Percentiles rank a stretch among this genome's conserved stretches.
These are phyloP conservation scores for Gymnopilus dilepis DNA, from an alignment of 768 basidiomycete species.

Conservation along the genomic window DNA sequence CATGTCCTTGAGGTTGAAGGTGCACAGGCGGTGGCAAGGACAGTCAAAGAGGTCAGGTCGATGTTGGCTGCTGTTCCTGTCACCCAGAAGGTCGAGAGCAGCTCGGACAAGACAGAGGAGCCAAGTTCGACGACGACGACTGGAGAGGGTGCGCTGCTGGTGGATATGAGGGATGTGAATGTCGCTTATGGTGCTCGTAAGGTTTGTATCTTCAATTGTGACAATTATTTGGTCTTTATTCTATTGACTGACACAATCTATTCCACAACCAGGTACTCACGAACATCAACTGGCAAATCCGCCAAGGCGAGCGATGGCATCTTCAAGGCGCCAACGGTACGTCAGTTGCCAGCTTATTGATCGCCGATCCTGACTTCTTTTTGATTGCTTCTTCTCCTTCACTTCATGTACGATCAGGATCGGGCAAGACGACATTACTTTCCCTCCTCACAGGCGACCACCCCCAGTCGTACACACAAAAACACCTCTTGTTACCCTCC, in stretches of 20 bases:
- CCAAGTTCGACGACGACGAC: slow-evolving; percentile 15
- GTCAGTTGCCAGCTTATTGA: not conserved
- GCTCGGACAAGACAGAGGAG: slow-evolving; percentile 5
- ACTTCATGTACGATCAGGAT: slow-evolving; percentile 52
- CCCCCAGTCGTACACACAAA: slow-evolving; percentile 89
- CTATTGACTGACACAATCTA: not conserved
- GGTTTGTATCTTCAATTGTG: slow-evolving; percentile 41
- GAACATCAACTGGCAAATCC: slow-evolving; percentile 82
- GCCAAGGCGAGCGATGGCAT: slow-evolving; percentile 86
- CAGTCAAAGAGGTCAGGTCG: not conserved
- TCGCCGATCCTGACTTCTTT: not conserved
- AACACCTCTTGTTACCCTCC: slow-evolving; percentile 39
- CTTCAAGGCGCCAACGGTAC: slow-evolving; percentile 88
- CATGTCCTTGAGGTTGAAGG: slow-evolving; percentile 29
- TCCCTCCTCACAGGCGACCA: slow-evolving; percentile 93
- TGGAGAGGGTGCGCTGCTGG: slow-evolving; percentile 38
- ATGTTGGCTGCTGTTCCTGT: not conserved
- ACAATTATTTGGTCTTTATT: no score
- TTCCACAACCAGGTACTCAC: slow-evolving; percentile 64
- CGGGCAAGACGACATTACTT: slow-evolving; percentile 94
- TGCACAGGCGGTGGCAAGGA: slow-evolving; percentile 7
- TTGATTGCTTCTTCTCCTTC: not conserved
- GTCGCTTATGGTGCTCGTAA: slow-evolving; percentile 73
- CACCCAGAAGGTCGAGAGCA: not conserved
- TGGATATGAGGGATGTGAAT: slow-evolving; percentile 67